Conservation (phyloP, 2,329 filamentous ascomycete species). For the Calcarisporium arbuscula region DNA sequence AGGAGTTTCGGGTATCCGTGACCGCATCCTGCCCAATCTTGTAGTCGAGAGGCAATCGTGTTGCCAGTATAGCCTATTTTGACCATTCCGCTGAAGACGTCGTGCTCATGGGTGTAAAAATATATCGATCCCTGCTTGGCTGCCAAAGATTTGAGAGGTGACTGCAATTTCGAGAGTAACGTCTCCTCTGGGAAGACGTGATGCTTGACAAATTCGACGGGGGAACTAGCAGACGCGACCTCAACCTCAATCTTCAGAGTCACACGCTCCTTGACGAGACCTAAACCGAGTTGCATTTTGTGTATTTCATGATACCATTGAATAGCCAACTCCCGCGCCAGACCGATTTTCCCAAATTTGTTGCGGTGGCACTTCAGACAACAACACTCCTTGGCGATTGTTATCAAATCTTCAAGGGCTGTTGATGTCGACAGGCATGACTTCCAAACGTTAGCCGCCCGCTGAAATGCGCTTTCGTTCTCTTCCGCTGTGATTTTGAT, state of each 20-base stretch:
- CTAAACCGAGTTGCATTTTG: background rate
- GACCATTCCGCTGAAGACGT: background rate
- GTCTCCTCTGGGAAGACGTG: conserved; percentile 1
- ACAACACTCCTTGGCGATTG: conserved; percentile 2
- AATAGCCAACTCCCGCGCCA: background rate
- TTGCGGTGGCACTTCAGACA: conserved; percentile 1
- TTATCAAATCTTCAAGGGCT: background rate
- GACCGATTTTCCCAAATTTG: background rate
- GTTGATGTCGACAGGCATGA: background rate
- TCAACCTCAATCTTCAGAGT: background rate
- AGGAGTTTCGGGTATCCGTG: background rate
- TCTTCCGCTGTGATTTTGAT: background rate
- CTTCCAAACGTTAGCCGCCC: background rate
- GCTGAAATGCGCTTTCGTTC: background rate
- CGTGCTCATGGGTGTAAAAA: conserved; percentile 1
- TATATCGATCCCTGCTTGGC: background rate
- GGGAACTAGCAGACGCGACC: too few species aligned
- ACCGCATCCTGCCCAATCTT: conserved; percentile 1
- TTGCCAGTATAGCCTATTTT: conserved; percentile 2
- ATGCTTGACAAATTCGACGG: background rate
- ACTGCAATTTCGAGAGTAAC: background rate
- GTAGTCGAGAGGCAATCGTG: background rate
- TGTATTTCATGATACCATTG: conserved; percentile 1
- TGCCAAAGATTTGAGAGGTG: background rate
- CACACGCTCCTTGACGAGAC: background rate